These are phyloP conservation scores for Tylopilus orsonianus DNA, from an alignment of 1,284 basidiomycete species.

Conservation along the genomic window DNA sequence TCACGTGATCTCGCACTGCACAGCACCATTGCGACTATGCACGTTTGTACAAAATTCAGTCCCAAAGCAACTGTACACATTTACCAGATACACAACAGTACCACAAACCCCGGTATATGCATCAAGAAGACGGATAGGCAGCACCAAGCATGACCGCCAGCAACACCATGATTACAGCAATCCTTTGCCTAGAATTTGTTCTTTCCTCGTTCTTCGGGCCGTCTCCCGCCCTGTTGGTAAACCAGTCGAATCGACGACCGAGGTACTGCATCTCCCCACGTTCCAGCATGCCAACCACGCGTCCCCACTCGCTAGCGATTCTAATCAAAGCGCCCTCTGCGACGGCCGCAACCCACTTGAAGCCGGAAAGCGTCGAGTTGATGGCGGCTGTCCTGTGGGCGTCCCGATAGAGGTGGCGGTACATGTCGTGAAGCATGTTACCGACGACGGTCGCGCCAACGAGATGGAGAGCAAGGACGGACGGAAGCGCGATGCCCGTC, in stretches of 20 bases:
- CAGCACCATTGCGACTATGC: no score
- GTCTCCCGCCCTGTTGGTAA: constrained; percentile 41
- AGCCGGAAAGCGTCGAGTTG: constrained; percentile 37
- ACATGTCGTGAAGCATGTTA: constrained; percentile 49
- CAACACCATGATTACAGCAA: constrained; percentile 22
- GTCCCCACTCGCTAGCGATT: constrained; percentile 51
- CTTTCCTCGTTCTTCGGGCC: constrained; percentile 46
- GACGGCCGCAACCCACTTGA: constrained; percentile 42
- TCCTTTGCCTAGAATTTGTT: constrained; percentile 36
- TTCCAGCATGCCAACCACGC: constrained; percentile 45
- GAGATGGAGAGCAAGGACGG: constrained; percentile 25
- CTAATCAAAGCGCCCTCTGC: constrained; percentile 51
- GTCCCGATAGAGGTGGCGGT: constrained; percentile 47
- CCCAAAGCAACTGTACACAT: no score
- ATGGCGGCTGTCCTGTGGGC: constrained; percentile 34
- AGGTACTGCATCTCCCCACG: constrained; percentile 42
- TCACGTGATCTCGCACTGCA: no score
- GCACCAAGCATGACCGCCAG: constrained; percentile 5
- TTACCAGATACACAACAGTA: no score
- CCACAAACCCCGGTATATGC: no score
- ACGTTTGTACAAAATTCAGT: no score
- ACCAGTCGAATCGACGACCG: constrained; percentile 56
- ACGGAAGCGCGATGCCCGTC: constrained; percentile 9
- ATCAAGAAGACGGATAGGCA: neutral
- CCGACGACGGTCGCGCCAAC: constrained; percentile 36